Evolutionary conservation across 1,284 basidiomycete species (phyloP), one percentile per base, ranked within the genome.

Genomic region (Gomphus sp.): DNA sequence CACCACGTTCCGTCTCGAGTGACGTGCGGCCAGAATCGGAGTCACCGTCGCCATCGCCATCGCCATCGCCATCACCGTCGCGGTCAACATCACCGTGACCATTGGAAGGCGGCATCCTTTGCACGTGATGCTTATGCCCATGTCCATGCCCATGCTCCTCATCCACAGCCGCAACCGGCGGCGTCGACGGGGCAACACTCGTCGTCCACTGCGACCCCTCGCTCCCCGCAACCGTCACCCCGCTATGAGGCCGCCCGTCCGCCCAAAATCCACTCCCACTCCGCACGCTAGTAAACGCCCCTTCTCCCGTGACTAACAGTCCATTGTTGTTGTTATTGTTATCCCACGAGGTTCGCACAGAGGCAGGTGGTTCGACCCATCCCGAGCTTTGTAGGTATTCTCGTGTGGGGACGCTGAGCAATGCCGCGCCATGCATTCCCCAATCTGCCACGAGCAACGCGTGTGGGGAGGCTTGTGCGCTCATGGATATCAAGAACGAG

Each of bases 341-440:
- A 44, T 12, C 18, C 39, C n/a, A 36, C 22, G 25, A 12, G 31
- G 31, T 9, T 52, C 16, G 62, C 39, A 9, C 55, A 12, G 34
- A 55, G 48, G 28, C 61, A 48, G 6, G 63, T 28, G 58, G 34
- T 64, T 72, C 72, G 1, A 84, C 80, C 88, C 87, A 90, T 2
- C 83, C 84, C 0, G 85, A 88, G 62, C 83, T 84, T 65, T 91
- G 89, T 66, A 90, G 87, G 69, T 91, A 91, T 64, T 91, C 89
- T 62, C 80, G 79, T 0, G 88, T 90, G 0, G 89, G 89, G 7
- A 91, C 71, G n/a, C 86, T 89, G 57, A 91, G 78, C 2, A 87
- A 81, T 0, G 89, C 89, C 0, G 85, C 85, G 11, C 65, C 65
- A 16, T 88, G 87, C 8, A 55, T 52, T 12, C 64, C 65, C 80